Percentiles rank a stretch among this genome's conserved stretches.
phyloP scores from a whole-genome alignment of 768 basidiomycete genomes.

The Tulasnella sp. region DNA sequence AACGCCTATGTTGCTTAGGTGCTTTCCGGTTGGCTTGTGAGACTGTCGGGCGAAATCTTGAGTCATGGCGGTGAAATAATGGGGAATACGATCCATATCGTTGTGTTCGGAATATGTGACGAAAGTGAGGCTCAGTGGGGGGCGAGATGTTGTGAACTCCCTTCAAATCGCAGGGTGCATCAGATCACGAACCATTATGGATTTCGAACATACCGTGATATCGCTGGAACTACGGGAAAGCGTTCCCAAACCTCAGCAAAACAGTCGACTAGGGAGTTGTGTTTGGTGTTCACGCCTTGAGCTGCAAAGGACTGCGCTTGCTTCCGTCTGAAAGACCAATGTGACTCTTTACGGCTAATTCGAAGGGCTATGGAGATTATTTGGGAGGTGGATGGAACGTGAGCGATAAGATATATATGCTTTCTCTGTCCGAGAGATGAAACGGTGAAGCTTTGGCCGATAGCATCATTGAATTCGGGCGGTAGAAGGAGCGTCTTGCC shows the following conservation, averaged over 20 bases:
- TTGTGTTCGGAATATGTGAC: constrained; percentile 31
- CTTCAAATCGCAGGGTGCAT: constrained; percentile 50
- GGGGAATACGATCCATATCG: constrained; percentile 36
- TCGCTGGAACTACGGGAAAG: constrained; percentile 55
- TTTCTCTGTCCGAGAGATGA: constrained; percentile 49
- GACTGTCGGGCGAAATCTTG: background rate
- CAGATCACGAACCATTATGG: no score
- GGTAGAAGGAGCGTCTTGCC: constrained; percentile 40
- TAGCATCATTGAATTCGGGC: constrained; percentile 28
- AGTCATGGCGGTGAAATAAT: constrained; percentile 19
- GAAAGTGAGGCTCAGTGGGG: constrained; percentile 34
- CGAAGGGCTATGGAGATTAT: constrained; percentile 48
- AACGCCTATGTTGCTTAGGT: constrained; percentile 41
- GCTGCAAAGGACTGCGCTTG: constrained; percentile 10
- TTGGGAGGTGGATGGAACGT: constrained; percentile 39
- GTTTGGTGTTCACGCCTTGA: constrained; percentile 21
- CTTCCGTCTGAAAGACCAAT: constrained; percentile 53
- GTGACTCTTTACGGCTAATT: constrained; percentile 54
- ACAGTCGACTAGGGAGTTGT: constrained; percentile 56
- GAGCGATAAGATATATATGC: constrained; percentile 45
- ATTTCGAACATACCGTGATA: constrained; percentile 38
- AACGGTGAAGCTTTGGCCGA: constrained; percentile 33
- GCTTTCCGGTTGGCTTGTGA: constrained; percentile 47
- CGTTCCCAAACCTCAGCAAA: constrained; percentile 58
- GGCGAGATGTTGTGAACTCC: constrained; percentile 39